Conservation (phyloP, 2,329 filamentous ascomycete species). For the Arthrobotrys musiformis region DNA sequence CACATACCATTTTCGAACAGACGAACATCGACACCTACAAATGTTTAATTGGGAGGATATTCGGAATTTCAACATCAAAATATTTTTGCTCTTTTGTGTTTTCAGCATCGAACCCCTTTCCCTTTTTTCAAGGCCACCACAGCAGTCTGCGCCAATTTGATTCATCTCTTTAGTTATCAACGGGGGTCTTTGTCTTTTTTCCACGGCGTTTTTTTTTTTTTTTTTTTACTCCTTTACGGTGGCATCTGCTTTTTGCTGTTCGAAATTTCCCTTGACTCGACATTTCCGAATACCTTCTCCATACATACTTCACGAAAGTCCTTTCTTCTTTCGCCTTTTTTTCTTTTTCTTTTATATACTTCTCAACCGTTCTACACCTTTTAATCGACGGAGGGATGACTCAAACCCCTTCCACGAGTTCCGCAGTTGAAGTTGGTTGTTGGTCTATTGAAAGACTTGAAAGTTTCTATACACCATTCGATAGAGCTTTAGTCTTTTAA, state of each 20-base stretch:
- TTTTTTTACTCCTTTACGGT: no score
- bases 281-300: slow-evolving; percentile 12
- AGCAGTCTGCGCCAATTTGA: not conserved
- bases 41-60: slow-evolving; percentile 46
- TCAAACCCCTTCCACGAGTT: not conserved
- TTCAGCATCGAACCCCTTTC: not conserved
- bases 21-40: slow-evolving; percentile 9
- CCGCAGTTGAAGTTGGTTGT: not conserved
- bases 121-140: not conserved
- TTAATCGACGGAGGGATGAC: slow-evolving; percentile 2
- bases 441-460: slow-evolving; percentile 8
- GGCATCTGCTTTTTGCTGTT: slow-evolving; percentile 25
- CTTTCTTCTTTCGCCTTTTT: not conserved
- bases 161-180: not conserved
- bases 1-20: slow-evolving; percentile 35
- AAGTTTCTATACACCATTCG: slow-evolving; percentile 11
- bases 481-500: slow-evolving; percentile 20
- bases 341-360: slow-evolving; percentile 13
- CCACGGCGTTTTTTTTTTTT: slow-evolving; percentile 32
- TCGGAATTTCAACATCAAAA: slow-evolving; percentile 1
- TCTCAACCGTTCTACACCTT: slow-evolving; percentile 9
- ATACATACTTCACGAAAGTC: slow-evolving; percentile 4
- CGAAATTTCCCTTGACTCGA: not conserved
- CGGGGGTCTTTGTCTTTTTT: slow-evolving; percentile 11
- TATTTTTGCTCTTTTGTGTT: slow-evolving; percentile 13